Evolutionary conservation across 257 asterid species (phyloP).

Genomic region (Penstemon barbatus): DNA sequence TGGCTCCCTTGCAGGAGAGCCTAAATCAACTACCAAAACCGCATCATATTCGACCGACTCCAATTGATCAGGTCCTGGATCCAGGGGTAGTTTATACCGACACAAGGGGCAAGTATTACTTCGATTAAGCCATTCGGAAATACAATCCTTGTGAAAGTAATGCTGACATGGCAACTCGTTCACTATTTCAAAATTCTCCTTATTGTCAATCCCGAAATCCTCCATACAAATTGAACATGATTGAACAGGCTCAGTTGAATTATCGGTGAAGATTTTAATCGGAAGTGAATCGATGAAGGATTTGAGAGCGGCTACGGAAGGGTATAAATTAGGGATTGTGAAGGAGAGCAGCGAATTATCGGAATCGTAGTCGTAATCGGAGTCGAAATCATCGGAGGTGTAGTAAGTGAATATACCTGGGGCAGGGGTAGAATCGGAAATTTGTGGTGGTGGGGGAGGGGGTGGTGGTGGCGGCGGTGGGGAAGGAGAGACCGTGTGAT

Average conservation of each 20-base stretch:
- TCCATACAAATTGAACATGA: conserved; percentile 62
- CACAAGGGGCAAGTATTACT: conserved; percentile 62
- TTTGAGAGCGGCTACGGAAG: conserved; percentile 35
- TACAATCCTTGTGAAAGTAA: conserved; percentile 50
- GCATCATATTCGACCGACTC: neutral
- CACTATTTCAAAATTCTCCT: conserved; percentile 20
- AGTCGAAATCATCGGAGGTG: conserved; percentile 42
- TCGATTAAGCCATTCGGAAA: conserved; percentile 51
- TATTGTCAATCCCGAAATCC: conserved; percentile 34
- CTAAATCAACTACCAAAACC: neutral
- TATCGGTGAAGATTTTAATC: conserved; percentile 27
- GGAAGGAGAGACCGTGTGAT: conserved; percentile 37
- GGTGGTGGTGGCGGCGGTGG: conserved; percentile 29
- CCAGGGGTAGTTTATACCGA: conserved; percentile 44
- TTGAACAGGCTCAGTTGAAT: conserved; percentile 25
- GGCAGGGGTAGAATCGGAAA: conserved; percentile 9
- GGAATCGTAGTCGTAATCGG: conserved; percentile 35
- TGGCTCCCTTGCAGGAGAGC: neutral
- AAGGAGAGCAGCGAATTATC: conserved; percentile 37
- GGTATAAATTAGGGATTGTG: conserved; percentile 14
- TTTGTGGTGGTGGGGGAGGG: conserved; percentile 15
- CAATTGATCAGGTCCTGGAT: conserved; percentile 17
- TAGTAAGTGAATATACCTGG: conserved; percentile 24
- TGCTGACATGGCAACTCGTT: conserved; percentile 53
- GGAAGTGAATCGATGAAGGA: conserved; percentile 41